Evolutionary conservation across 306 rosid genomes (phyloP).

Genomic region (Cucurbita maxima): DNA sequence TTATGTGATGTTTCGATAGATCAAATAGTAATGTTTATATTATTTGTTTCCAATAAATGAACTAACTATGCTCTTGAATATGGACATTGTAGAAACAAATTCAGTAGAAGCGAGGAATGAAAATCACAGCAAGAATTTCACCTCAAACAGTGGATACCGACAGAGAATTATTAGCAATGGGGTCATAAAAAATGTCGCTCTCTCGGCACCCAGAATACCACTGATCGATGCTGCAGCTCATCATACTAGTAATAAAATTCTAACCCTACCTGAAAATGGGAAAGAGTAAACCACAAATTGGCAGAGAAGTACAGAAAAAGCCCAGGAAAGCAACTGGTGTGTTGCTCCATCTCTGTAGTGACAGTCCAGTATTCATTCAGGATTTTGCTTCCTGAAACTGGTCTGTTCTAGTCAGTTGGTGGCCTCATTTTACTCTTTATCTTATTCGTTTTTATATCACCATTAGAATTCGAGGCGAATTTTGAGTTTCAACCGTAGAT

Average conservation of each 20-base stretch:
- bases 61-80: slow-evolving; percentile 13
- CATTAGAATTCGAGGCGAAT: slow-evolving; percentile 19
- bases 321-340: background rate
- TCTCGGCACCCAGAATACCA: background rate
- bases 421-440: slow-evolving; percentile 13
- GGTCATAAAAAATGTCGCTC: background rate
- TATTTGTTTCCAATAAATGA: background rate
- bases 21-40: background rate
- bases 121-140: background rate
- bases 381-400: background rate
- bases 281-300: background rate
- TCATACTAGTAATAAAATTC: background rate
- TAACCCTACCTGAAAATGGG: background rate
- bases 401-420: background rate
- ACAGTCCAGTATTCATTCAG: background rate
- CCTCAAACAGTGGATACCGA: background rate
- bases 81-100: slow-evolving; percentile 49
- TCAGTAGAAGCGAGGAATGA: slow-evolving; percentile 32
- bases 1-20: background rate
- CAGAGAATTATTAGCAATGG: background rate
- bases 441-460: slow-evolving; percentile 13
- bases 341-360: slow-evolving; percentile 2
- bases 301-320: background rate
- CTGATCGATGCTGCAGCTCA: background rate
- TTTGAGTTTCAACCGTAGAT: slow-evolving; percentile 36